These are phyloP conservation scores for Septoria linicola DNA, from an alignment of 2,329 filamentous ascomycete species.

Conservation along the genomic window DNA sequence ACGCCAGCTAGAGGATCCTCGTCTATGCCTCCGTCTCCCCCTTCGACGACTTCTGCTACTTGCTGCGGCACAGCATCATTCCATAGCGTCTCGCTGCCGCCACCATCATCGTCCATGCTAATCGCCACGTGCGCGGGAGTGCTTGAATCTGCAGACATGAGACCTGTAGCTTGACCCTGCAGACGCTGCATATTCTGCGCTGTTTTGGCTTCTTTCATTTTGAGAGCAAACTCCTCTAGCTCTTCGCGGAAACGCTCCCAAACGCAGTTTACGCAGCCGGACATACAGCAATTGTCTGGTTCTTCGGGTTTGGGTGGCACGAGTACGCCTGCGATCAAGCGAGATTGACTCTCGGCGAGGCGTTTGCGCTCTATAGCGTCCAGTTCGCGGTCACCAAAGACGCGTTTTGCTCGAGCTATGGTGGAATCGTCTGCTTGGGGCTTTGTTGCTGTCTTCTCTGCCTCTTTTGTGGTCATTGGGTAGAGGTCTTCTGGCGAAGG, in stretches of 20 bases:
- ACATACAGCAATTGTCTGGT: conserved; percentile 99
- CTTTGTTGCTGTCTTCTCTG: neutral
- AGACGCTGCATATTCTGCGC: conserved; percentile 43
- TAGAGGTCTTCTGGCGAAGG: conserved; percentile 34
- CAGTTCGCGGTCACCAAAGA: conserved; percentile 78
- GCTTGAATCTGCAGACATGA: conserved; percentile 39
- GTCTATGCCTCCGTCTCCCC: conserved; percentile 36
- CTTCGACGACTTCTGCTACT: conserved; percentile 8
- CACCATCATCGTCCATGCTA: conserved; percentile 79
- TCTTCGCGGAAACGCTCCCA: conserved; percentile 93
- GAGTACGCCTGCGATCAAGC: conserved; percentile 70
- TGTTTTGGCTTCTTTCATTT: conserved; percentile 62
- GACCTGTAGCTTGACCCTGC: conserved; percentile 36
- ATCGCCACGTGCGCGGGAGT: conserved; percentile 51
- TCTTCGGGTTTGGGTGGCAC: conserved; percentile 84
- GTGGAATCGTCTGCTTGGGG: conserved; percentile 48
- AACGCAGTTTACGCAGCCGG: conserved; percentile 94
- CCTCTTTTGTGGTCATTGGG: conserved; percentile 46
- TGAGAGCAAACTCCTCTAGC: conserved; percentile 79
- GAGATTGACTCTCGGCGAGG: conserved; percentile 59
- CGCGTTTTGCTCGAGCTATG: conserved; percentile 61
- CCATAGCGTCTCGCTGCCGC: conserved; percentile 72
- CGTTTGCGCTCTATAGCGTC: conserved; percentile 69
- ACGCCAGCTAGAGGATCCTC: conserved; percentile 75
- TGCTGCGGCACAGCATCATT: conserved; percentile 31